These are phyloP conservation scores for Leccinum disarticulatum DNA, from an alignment of 768 basidiomycete genomes.

Conservation along the genomic window DNA sequence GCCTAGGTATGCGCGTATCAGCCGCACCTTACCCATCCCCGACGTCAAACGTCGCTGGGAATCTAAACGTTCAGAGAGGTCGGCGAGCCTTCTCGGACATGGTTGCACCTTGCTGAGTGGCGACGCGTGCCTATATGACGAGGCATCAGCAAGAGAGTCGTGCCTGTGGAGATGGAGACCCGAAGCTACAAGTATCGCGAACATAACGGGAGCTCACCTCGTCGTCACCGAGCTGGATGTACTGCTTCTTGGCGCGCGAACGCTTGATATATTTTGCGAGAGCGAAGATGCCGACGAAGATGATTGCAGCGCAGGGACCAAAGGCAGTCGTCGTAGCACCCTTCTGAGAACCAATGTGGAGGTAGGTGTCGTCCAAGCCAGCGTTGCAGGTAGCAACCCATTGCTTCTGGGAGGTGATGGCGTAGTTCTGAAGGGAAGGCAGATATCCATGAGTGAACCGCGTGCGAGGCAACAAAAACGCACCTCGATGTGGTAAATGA, in stretches of 20 bases:
- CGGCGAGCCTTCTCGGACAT: slow-evolving; percentile 32
- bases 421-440: slow-evolving; percentile 37
- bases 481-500: slow-evolving; percentile 82
- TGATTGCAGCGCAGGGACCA: slow-evolving; percentile 36
- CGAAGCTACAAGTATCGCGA: slow-evolving; percentile 10
- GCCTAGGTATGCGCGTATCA: neutral
- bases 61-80: slow-evolving; percentile 20
- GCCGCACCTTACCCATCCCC: neutral
- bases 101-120: slow-evolving; percentile 18
- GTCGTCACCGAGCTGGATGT: slow-evolving; percentile 37
- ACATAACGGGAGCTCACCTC: slow-evolving; percentile 31
- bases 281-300: slow-evolving; percentile 34
- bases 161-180: slow-evolving; percentile 6
- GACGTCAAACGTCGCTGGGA: too few species aligned
- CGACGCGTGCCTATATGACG: slow-evolving; percentile 17
- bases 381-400: slow-evolving; percentile 44
- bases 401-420: slow-evolving; percentile 43
- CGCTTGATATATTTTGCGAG: slow-evolving; percentile 38
- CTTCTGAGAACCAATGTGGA: slow-evolving; percentile 32
- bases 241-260: slow-evolving; percentile 33
- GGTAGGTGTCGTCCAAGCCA: slow-evolving; percentile 31
- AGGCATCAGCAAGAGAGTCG: neutral
- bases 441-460: slow-evolving; percentile 4
- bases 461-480: slow-evolving; percentile 10
- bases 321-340: slow-evolving; percentile 34